Conservation (phyloP, 202 grass and related monocot genomes). For the Setaria viridis region DNA sequence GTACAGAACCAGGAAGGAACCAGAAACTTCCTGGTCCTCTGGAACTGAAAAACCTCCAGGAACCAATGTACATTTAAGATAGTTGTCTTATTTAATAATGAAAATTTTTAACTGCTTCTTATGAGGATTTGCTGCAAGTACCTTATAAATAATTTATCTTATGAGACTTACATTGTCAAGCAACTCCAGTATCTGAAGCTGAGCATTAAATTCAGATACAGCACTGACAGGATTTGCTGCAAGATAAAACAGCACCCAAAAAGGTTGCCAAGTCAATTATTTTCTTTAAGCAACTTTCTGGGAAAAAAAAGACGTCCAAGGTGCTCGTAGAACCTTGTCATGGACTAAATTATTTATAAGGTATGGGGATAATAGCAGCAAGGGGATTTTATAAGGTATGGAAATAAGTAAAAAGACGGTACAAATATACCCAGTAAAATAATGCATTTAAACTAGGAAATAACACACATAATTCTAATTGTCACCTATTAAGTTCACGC, state of each 20-base stretch:
- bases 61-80: too few species aligned
- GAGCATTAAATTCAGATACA: constrained; percentile 85
- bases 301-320: background rate
- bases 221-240: constrained; percentile 77
- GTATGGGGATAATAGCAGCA: background rate
- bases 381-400: background rate
- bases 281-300: background rate
- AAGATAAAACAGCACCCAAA: constrained; percentile 25
- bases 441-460: background rate
- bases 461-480: background rate
- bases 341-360: background rate
- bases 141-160: too few species aligned
- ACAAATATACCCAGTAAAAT: background rate
- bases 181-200: constrained; percentile 92
- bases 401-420: background rate
- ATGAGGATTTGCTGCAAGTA: too few species aligned
- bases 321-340: background rate
- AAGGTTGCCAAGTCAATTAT: background rate
- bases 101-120: too few species aligned
- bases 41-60: too few species aligned
- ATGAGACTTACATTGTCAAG: constrained; percentile 87
- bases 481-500: background rate
- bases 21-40: too few species aligned
- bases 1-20: too few species aligned
- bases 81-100: background rate